These are phyloP conservation scores for Jacaranda mimosifolia DNA, from an alignment of 257 asterid species.

Conservation along the genomic window DNA sequence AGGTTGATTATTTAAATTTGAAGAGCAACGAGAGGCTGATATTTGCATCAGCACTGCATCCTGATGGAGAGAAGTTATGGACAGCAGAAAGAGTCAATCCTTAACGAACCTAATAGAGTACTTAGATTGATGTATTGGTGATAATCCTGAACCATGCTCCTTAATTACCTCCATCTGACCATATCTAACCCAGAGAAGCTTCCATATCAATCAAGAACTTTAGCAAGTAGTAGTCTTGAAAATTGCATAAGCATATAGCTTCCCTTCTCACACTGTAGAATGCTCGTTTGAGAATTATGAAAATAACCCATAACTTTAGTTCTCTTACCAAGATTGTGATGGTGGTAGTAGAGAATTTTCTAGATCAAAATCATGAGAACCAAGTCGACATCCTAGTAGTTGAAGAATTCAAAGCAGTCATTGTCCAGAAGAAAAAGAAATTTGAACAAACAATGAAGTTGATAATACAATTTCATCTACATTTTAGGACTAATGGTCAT, in stretches of 20 bases:
- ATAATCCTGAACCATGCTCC: too few relatives aligned
- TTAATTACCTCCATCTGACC: too few relatives aligned
- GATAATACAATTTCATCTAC: not conserved
- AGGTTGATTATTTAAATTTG: conserved; percentile 91
- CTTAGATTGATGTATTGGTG: too few relatives aligned
- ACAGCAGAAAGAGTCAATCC: conserved; percentile 64
- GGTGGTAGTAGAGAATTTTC: not conserved
- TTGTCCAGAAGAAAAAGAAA: not conserved
- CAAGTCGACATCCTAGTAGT: not conserved
- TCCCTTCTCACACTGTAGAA: too few relatives aligned
- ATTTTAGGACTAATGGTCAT: not conserved
- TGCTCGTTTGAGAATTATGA: too few relatives aligned
- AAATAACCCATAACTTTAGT: too few relatives aligned
- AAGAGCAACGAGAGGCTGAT: conserved; percentile 76
- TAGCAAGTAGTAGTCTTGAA: too few relatives aligned
- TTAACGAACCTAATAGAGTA: conserved; percentile 22
- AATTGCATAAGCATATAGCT: too few relatives aligned
- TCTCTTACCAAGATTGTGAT: too few relatives aligned
- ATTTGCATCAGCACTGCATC: conserved; percentile 50
- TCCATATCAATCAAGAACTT: too few relatives aligned
- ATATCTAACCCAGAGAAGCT: too few relatives aligned
- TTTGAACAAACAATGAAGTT: not conserved
- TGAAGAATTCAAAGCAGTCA: not conserved
- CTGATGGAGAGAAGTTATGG: conserved; percentile 67
- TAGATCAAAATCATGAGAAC: not conserved